Evolutionary conservation across 306 rosid species (phyloP), one percentile per base, ranked within the genome.

Genomic region (Lablab purpureus): DNA sequence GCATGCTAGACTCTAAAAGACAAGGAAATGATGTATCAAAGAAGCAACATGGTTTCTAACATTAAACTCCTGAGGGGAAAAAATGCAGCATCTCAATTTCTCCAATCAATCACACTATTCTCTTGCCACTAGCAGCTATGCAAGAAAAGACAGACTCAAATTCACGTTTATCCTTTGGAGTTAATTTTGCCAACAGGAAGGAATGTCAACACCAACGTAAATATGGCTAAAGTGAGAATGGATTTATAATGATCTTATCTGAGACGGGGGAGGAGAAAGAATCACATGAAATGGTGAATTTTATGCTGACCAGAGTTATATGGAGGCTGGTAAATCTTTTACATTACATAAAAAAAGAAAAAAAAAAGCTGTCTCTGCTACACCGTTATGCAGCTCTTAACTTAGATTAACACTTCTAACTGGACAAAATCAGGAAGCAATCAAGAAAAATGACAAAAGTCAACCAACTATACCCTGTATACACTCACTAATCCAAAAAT

Each of bases 401-500:
- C 45, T 40, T 40, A 32, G 78, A 71, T 68, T 10, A 74, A 64
- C 81, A 69, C 55, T 64, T 77, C 79, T 79, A 64, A 67, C 68
- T 83, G 68, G 67, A 72, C 75, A 60, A 74, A 77, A 83, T 75
- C 85, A 78, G 45, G 59, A 85, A 79, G 85, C 84, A 76, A 75
- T 78, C 50, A 85, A 59, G 50, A 21, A 84, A 45, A 81, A 77
- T 66, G 80, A 81, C 68, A 67, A 67, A 68, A 77, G 82, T 70
- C 87, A 84, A 85, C 77, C 85, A 76, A 90, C 92, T 88, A 88
- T 85, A 87, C 85, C 87, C 80, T 83, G 88, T 87, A 86, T 88
- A 87, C 90, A 85, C 86, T 90, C 83, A 74, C 90, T 86, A 84
- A 78, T 81, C 85, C 92, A 88, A 88, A 88, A 86, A 88, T 78